Evolutionary conservation across 495 filamentous ascomycete genomes (phyloP), one percentile per base, ranked within the genome.

Genomic region (Jackrogersella minutella): DNA sequence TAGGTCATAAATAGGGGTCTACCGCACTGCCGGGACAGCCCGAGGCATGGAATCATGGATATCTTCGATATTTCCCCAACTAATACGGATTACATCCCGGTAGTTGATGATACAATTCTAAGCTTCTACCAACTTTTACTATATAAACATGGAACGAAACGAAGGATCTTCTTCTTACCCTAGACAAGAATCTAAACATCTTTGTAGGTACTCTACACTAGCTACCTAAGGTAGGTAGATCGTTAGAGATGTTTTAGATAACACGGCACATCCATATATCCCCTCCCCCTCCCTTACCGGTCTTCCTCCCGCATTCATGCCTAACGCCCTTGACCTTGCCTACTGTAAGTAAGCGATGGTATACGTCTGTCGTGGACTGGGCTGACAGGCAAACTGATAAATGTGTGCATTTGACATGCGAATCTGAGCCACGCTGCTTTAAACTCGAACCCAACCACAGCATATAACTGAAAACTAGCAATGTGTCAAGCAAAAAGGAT

Each of bases 11-110:
- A 40, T 54, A 53, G 31, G 52, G 49, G 64, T 46, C 13, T 54
- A 34, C 65, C 60, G 60, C 19, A 13, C 43, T 69, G 62, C 60
- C 66, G 66, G 66, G 57, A 69, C 57, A 69, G 46, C 30, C 57
- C 66, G 66, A 64, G 53, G 53, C 40, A 37, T 22, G 6, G n/a
- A n/a, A n/a, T n/a, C n/a, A n/a, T n/a, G n/a, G n/a, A n/a, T n/a
- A n/a, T n/a, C n/a, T 31, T 49, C 6, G 44, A 17, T 17, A 30
- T 5, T 17, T 36, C 56, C 16, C 41, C 41, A 51, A 54, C 26
- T 43, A 56, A 14, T 31, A 55, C n/a, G n/a, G n/a, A n/a, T n/a
- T n/a, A n/a, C 19, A 62, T 36, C 65, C 54, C 65, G 65, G 65
- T 50, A 68, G 59, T 63, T 63, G 49, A 53, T 58, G 43, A 60